These are phyloP conservation scores for Mycena vulgaris DNA, from an alignment of 768 basidiomycete species.

Conservation along the genomic window DNA sequence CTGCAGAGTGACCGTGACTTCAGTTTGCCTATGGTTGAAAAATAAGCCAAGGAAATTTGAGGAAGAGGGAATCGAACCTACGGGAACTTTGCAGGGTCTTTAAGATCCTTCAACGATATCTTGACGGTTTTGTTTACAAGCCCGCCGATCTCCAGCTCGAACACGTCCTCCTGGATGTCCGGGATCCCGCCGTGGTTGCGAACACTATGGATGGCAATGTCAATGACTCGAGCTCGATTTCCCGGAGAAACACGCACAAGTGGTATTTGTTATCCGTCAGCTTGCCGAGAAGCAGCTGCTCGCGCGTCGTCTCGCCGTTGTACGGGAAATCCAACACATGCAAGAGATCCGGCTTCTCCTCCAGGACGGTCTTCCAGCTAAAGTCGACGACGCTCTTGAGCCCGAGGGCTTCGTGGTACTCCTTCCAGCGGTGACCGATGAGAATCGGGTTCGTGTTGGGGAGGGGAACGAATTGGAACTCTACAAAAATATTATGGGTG, in stretches of 20 bases:
- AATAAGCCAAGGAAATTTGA: neutral
- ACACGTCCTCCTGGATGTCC: conserved; percentile 61
- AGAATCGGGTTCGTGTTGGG: conserved; percentile 67
- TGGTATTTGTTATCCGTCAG: conserved; percentile 65
- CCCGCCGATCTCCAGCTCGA: conserved; percentile 67
- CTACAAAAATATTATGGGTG: too few species aligned
- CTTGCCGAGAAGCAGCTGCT: conserved; percentile 60
- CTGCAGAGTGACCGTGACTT: conserved; percentile 69
- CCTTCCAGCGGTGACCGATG: conserved; percentile 66
- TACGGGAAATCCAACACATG: conserved; percentile 71
- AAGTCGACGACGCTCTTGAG: conserved; percentile 61
- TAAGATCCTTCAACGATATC: conserved; percentile 62
- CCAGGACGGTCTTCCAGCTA: conserved; percentile 67
- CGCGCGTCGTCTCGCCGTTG: conserved; percentile 66
- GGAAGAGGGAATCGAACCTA: conserved; percentile 42
- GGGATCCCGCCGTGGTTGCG: conserved; percentile 71
- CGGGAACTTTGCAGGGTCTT: conserved; percentile 64
- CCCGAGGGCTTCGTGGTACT: conserved; percentile 67
- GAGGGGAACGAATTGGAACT: conserved; percentile 65
- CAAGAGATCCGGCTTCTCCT: conserved; percentile 66
- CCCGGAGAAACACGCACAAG: conserved; percentile 60
- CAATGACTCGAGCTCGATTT: too few species aligned
- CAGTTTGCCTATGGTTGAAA: conserved; percentile 53
- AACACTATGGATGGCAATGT: conserved; percentile 53
- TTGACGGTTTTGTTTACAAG: conserved; percentile 63